Percentiles rank a stretch among this genome's conserved stretches.
These are phyloP conservation scores for Myxozyma monticola DNA, from an alignment of 805 yeast species.

Conservation along the genomic window DNA sequence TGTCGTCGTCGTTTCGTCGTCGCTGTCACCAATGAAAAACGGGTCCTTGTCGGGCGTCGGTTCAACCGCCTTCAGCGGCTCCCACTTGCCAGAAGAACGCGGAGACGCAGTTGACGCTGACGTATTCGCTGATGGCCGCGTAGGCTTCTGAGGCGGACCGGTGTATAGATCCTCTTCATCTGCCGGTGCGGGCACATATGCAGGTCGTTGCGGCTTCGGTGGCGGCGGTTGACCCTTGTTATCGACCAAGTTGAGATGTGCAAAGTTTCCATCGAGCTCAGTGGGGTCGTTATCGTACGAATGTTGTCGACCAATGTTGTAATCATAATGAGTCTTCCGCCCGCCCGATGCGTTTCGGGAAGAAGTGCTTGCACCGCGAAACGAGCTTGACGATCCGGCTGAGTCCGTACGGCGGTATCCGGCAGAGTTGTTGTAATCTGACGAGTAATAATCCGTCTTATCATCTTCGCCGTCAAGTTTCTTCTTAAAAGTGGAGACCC, in stretches of 20 bases:
- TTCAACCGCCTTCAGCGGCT: constrained; percentile 44
- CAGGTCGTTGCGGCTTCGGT: constrained; percentile 41
- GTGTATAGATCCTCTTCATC: constrained; percentile 1
- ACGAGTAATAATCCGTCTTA: constrained; percentile 9
- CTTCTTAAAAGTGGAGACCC: constrained; percentile 72
- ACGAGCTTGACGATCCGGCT: neutral
- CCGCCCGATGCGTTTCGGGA: neutral
- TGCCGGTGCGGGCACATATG: neutral
- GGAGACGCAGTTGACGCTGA: constrained; percentile 11
- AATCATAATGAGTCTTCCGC: constrained; percentile 9
- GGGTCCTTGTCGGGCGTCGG: constrained; percentile 50
- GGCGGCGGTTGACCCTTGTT: constrained; percentile 37
- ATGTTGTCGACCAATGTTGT: constrained; percentile 33
- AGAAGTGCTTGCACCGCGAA: neutral
- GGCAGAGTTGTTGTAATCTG: constrained; percentile 1
- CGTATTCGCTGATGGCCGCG: constrained; percentile 1
- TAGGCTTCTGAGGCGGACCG: neutral
- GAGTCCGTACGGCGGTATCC: neutral
- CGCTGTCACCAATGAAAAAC: constrained; percentile 53
- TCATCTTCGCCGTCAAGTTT: constrained; percentile 45
- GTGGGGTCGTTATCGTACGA: constrained; percentile 56
- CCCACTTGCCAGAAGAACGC: constrained; percentile 42
- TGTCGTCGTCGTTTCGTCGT: constrained; percentile 40
- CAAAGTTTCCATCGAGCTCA: constrained; percentile 53
- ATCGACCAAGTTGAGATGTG: constrained; percentile 49